Percentiles rank a stretch among this genome's conserved stretches.
Conservation (phyloP, 768 basidiomycete species). For the Grammothele lineata region DNA sequence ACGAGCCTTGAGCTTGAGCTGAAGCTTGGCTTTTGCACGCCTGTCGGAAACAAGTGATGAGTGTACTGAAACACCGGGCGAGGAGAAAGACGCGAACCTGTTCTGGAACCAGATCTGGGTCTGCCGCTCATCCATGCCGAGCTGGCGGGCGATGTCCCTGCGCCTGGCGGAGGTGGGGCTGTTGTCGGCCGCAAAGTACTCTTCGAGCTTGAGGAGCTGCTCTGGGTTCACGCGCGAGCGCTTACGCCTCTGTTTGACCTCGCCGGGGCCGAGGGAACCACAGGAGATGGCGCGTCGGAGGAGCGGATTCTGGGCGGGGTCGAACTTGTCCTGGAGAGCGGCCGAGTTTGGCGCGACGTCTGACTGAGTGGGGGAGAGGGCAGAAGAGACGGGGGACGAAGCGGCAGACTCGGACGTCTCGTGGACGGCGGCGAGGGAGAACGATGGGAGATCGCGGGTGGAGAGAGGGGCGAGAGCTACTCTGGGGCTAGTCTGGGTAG, state of each 20-base stretch:
- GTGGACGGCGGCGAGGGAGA: neutral
- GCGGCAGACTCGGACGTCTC: slow-evolving; percentile 2
- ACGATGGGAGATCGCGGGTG: neutral
- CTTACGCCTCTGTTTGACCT: slow-evolving; percentile 50
- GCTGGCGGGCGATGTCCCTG: slow-evolving; percentile 65
- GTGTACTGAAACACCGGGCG: slow-evolving; percentile 2
- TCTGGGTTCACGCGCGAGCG: slow-evolving; percentile 70
- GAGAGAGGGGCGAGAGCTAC: neutral
- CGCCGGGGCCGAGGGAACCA: slow-evolving; percentile 9
- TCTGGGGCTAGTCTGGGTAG: neutral
- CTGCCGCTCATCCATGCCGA: slow-evolving; percentile 84
- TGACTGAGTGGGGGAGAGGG: slow-evolving; percentile 5
- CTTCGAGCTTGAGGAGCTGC: slow-evolving; percentile 73
- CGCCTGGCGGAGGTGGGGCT: slow-evolving; percentile 70
- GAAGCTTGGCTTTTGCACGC: slow-evolving; percentile 78
- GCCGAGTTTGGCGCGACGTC: neutral
- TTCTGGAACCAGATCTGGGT: slow-evolving; percentile 92
- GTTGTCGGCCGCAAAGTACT: slow-evolving; percentile 61
- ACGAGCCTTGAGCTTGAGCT: slow-evolving; percentile 41
- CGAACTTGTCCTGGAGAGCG: neutral
- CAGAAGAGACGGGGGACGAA: slow-evolving; percentile 7
- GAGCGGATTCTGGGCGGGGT: neutral
- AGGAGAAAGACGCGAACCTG: slow-evolving; percentile 40
- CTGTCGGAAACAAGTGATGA: slow-evolving; percentile 31
- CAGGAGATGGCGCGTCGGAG: slow-evolving; percentile 10